These are phyloP conservation scores for Phlyctochytrium planicorne DNA, from an alignment of 192 early-diverging fungal species.

Conservation along the genomic window DNA sequence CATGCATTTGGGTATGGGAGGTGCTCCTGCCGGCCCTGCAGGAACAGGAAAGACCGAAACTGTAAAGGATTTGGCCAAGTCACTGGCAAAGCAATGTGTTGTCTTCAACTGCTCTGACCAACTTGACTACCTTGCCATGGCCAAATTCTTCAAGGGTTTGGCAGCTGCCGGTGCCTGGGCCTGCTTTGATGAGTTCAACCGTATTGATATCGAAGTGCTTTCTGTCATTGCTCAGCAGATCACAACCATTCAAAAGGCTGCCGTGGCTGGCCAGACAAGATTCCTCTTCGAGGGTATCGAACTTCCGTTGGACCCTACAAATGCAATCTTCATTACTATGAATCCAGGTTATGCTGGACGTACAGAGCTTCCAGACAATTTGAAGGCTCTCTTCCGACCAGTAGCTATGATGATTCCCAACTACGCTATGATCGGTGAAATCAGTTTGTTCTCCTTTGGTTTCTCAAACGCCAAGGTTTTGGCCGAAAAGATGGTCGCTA, in stretches of 20 bases:
- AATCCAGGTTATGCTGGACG: conserved; percentile 65
- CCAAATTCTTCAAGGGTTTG: conserved; percentile 63
- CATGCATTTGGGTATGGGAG: conserved; percentile 65
- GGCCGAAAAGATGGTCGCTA: conserved; percentile 64
- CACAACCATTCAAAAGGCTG: conserved; percentile 60
- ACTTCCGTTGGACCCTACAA: conserved; percentile 53
- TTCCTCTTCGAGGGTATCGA: conserved; percentile 64
- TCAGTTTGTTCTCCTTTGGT: conserved; percentile 60
- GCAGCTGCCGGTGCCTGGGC: conserved; percentile 62
- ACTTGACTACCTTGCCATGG: conserved; percentile 63
- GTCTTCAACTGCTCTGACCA: conserved; percentile 67
- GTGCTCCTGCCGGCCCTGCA: conserved; percentile 60
- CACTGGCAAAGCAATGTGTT: conserved; percentile 63
- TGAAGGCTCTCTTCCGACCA: conserved; percentile 63
- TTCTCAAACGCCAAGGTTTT: conserved; percentile 59
- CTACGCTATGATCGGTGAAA: conserved; percentile 68
- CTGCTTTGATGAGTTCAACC: conserved; percentile 65
- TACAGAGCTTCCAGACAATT: conserved; percentile 60
- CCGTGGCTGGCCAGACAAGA: conserved; percentile 42
- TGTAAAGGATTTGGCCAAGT: conserved; percentile 60
- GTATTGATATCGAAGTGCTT: conserved; percentile 64
- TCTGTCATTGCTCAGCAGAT: conserved; percentile 66
- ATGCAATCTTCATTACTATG: conserved; percentile 67
- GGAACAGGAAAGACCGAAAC: conserved; percentile 66
- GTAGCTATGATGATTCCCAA: conserved; percentile 70